phyloP scores from a whole-genome alignment of 2,329 filamentous ascomycete species.

The Fusarium austroafricanum region DNA sequence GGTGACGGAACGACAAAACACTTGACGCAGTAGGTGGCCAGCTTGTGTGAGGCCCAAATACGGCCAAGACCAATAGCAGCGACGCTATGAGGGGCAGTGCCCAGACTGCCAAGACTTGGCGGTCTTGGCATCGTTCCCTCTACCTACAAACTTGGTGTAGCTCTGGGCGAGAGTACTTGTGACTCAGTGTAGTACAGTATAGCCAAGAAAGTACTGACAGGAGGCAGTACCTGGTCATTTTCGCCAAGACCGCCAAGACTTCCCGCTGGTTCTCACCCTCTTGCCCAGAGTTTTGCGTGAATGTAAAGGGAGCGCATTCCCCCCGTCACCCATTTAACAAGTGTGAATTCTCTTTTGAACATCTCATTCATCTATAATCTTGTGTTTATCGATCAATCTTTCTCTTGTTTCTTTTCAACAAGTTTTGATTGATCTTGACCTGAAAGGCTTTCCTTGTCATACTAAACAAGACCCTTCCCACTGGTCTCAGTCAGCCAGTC shows the following conservation, averaged over 20 bases:
- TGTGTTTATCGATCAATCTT: slow-evolving; percentile 9
- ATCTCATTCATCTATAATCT: slow-evolving; percentile 36
- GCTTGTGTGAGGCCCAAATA: slow-evolving; percentile 46
- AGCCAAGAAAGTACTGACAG: not conserved
- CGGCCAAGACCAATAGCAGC: slow-evolving; percentile 48
- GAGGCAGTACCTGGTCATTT: slow-evolving; percentile 31
- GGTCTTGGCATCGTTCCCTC: slow-evolving; percentile 50
- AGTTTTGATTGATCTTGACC: not conserved
- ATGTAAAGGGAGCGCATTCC: slow-evolving; percentile 53
- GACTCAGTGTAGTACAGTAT: rapidly evolving
- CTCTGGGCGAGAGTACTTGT: slow-evolving; percentile 26
- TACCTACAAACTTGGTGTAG: slow-evolving; percentile 42
- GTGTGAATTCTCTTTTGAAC: slow-evolving; percentile 38
- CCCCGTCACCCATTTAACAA: slow-evolving; percentile 45
- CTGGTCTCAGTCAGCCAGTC: slow-evolving; percentile 15
- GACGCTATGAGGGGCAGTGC: slow-evolving; percentile 50
- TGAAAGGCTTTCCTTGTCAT: slow-evolving; percentile 7
- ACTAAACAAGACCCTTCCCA: slow-evolving; percentile 12
- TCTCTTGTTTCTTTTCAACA: slow-evolving; percentile 8
- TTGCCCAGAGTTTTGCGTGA: slow-evolving; percentile 51
- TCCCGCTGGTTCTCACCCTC: slow-evolving; percentile 52
- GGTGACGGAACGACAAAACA: slow-evolving; percentile 48
- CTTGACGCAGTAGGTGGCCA: slow-evolving; percentile 47
- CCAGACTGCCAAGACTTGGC: slow-evolving; percentile 56
- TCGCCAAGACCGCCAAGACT: slow-evolving; percentile 45